Evolutionary conservation across 169 alveolate genomes (phyloP), one percentile per base, ranked within the genome.

Genomic region (Plasmodium billcollinsi): DNA sequence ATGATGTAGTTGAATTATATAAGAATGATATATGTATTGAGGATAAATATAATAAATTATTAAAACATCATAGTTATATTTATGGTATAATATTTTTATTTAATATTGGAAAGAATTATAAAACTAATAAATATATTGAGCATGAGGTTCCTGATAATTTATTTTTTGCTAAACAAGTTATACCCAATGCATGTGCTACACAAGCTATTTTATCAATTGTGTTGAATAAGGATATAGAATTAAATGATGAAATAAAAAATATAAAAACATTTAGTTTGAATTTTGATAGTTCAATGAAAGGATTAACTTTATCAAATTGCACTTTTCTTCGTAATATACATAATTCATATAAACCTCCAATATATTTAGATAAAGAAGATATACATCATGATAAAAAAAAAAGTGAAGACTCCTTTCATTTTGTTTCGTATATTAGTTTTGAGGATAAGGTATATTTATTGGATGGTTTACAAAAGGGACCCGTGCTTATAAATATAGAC

Each of bases 141-240:
- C 89, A 76, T 69, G 11, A 33, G 14, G 49, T 76, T 0, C 89
- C 89, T 15, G 89, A 76, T 6, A 97, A 95, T 61, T 92, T 97
- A 63, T 97, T 96, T 91, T 97, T 96, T 93, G 98, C 98, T 11
- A 95, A 95, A 45, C 95, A 97, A 93, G 98, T 96, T 20, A 94
- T 97, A 52, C 92, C 95, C 24, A 96, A 97, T 93, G 99, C 99
- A 39, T 97, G 99, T 88, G 99, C 99, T 14, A 97, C 99, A 4
- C 94, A 97, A 85, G 98, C 99, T 7, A 95, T 97, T 73, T 90
- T 96, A 20, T 94, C 98, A 1, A 91, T 97, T 2, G 88, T 97
- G 1, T 83, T 97, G 45, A 97, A 97, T 76, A 88, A 95, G 45
- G 66, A 65, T 66, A 69, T 76, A 9, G 59, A 47, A 26, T 56